Base-by-base conservation (phyloP, 1,284 basidiomycete genomes). In the Ustanciosporium gigantosporum region DNA sequence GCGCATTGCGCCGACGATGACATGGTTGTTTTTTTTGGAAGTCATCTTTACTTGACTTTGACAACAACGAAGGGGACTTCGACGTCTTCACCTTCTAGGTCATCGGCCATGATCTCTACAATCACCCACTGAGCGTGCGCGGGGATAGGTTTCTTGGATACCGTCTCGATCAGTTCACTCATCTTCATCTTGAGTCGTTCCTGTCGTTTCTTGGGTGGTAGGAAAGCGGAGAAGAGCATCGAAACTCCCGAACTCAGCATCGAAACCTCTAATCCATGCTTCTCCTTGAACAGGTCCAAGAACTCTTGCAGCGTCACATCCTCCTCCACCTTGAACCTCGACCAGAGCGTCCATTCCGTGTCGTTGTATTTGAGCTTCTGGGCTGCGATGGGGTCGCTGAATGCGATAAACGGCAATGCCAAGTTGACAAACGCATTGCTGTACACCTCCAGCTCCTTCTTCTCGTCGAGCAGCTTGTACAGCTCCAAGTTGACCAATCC, bases 171-270 rank as follows among this genome's bases (percentile, higher is more conserved):
- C 27, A 99, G 83, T 66, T 88, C 86, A 78, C 87, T 89, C 81
- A 98, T 91, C 72, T 84, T 56, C 76, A 78, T 73, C 45, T 55
- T 59, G 20, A 76, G 50, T 35, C 73, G 52, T 55, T 77, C 73
- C 47, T 77, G 59, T 27, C 69, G 57, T 66, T 77, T 75, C 59
- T 69, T 74, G 1, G 60, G 43, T 23, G 69, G 57, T 51, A 77
- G 44, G 46, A 75, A 76, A 16, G 64, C 68, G 20, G 90, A 94
- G 90, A 92, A 98, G 27, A 98, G 82, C 93, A 98, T 95, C 70
- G 91, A 94, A 25, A 96, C 92, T 41, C 92, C 93, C 78, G 91
- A 89, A 71, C 90, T 93, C 58, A 97, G 88, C 94, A 99, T 98
- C 57, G 86, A 87, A 51, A 98, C 83, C 21, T 94, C 89, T 32